Conservation (phyloP, 495 filamentous ascomycete species). For the Penicillium flavigenum region DNA sequence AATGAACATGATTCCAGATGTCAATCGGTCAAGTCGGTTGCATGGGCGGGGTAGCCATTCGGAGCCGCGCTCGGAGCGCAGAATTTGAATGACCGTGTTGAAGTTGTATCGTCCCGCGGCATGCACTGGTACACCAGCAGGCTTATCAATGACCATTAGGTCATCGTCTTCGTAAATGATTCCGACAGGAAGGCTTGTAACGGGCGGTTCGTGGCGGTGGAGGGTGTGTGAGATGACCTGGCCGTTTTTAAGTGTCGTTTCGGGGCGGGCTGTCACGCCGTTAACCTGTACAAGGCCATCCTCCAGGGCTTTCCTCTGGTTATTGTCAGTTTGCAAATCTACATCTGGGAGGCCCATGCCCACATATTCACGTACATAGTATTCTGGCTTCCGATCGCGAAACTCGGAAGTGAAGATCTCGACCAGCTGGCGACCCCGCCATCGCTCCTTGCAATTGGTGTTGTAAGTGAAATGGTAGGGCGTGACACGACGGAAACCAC, state of each 20-base stretch:
- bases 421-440: conserved; percentile 70
- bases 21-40: conserved; percentile 91
- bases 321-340: conserved; percentile 12
- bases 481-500: conserved; percentile 74
- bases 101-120: conserved; percentile 92
- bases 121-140: conserved; percentile 90
- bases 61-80: conserved; percentile 72
- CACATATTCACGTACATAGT: conserved; percentile 62
- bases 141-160: conserved; percentile 95
- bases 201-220: conserved; percentile 93
- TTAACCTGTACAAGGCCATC: conserved; percentile 71
- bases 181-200: conserved; percentile 72
- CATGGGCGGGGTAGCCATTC: conserved; percentile 76
- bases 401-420: conserved; percentile 86
- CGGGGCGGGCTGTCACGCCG: conserved; percentile 59
- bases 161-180: conserved; percentile 88
- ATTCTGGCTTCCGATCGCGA: conserved; percentile 71
- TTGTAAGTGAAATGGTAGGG: conserved; percentile 96
- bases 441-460: conserved; percentile 86
- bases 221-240: conserved; percentile 89
- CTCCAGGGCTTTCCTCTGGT: conserved; percentile 74
- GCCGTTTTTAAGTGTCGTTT: conserved; percentile 68
- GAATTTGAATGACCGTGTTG: conserved; percentile 91
- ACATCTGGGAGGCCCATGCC: not conserved
- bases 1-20: conserved; percentile 96